A percentile compares a stretch with the other conserved stretches of the same genome.
Conservation (phyloP, 2,329 filamentous ascomycete species). For the Fusarium solani-melongenae region DNA sequence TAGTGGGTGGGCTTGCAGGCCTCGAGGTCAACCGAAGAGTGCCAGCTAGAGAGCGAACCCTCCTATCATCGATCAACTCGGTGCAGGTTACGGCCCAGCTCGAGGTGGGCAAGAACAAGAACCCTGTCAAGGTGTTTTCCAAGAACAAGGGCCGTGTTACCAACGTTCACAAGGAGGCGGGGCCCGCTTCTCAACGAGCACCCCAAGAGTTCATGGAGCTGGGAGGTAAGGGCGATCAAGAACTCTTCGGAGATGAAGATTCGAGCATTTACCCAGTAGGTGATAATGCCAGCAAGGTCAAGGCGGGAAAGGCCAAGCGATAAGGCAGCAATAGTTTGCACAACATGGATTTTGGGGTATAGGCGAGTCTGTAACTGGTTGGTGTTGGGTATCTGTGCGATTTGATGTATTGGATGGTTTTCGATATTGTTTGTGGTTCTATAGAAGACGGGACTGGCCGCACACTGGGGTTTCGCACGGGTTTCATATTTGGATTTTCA, state of each 20-base stretch:
- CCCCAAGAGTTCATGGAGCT: slow-evolving; percentile 84
- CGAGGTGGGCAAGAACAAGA: slow-evolving; percentile 66
- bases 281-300: slow-evolving; percentile 45
- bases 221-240: slow-evolving; percentile 87
- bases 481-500: neutral
- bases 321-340: slow-evolving; percentile 6
- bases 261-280: slow-evolving; percentile 60
- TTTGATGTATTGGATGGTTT: neutral
- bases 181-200: slow-evolving; percentile 74
- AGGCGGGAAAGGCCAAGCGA: slow-evolving; percentile 43
- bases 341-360: neutral
- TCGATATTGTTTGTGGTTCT: slow-evolving; percentile 4
- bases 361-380: slow-evolving; percentile 8
- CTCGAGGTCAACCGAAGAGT: slow-evolving; percentile 89
- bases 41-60: slow-evolving; percentile 81
- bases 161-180: slow-evolving; percentile 65
- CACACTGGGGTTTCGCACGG: slow-evolving; percentile 4
- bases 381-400: slow-evolving; percentile 17
- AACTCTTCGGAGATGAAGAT: slow-evolving; percentile 75
- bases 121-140: slow-evolving; percentile 77
- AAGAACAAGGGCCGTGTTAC: slow-evolving; percentile 69
- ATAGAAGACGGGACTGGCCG: slow-evolving; percentile 23
- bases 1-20: slow-evolving; percentile 85
- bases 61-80: slow-evolving; percentile 85
- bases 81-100: slow-evolving; percentile 66